Evolutionary conservation across 306 rosid species (phyloP).

Genomic region (cucumber (Cucumis sativus)): Cucumber_9930_V3 NC_026657.2:7082501-7083000

Average conservation of each 20-base stretch:
- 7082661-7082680: background rate
- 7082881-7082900: background rate
- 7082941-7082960: background rate
- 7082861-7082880: background rate
- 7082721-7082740: background rate
- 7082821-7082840: background rate
- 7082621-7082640: too few species aligned
- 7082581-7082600: too few species aligned
- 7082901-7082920: background rate
- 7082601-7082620: too few species aligned
- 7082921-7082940: background rate
- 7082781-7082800: conserved; percentile 3
- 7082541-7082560: too few species aligned
- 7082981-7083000: background rate
- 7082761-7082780: background rate
- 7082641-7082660: too few species aligned
- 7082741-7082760: conserved; percentile 6
- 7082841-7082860: background rate
- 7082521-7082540: too few species aligned
- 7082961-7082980: background rate
- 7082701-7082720: background rate
- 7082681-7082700: conserved; percentile 3
- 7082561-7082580: too few species aligned
- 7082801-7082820: background rate
- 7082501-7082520: too few species aligned